Percentiles rank a stretch among this genome's conserved stretches.
phyloP scores from a whole-genome alignment of 75 land plant species.

The Larix kaempferi region DNA sequence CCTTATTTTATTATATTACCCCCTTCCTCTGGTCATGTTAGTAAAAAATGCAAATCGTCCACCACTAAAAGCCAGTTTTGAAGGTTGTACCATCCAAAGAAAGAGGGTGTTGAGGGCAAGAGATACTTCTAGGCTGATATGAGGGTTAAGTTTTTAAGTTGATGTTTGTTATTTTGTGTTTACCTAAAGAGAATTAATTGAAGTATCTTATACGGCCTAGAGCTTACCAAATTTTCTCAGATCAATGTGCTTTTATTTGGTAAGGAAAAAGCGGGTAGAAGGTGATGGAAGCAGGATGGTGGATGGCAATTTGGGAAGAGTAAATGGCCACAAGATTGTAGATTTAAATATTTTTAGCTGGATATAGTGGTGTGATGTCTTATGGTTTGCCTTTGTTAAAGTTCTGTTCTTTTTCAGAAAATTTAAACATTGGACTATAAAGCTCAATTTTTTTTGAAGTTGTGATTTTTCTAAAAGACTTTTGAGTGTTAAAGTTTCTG shows the following conservation, averaged over 20 bases:
- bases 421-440: neutral
- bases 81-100: no score
- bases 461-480: neutral
- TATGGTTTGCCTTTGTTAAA: neutral
- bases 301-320: neutral
- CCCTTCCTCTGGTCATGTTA: no score
- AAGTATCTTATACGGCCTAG: neutral
- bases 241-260: neutral
- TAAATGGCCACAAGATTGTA: no score
- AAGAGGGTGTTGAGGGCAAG: no score
- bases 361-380: neutral
- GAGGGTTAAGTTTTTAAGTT: no score
- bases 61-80: no score
- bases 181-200: no score
- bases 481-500: neutral
- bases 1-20: no score
- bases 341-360: no score
- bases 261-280: neutral
- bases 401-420: neutral
- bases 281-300: neutral
- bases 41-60: no score
- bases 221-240: neutral
- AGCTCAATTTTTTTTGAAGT: neutral
- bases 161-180: no score
- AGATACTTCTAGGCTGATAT: no score